Evolutionary conservation across 1,139 yeast genomes (phyloP).

Genomic region (Blastobotrys niveus): DNA sequence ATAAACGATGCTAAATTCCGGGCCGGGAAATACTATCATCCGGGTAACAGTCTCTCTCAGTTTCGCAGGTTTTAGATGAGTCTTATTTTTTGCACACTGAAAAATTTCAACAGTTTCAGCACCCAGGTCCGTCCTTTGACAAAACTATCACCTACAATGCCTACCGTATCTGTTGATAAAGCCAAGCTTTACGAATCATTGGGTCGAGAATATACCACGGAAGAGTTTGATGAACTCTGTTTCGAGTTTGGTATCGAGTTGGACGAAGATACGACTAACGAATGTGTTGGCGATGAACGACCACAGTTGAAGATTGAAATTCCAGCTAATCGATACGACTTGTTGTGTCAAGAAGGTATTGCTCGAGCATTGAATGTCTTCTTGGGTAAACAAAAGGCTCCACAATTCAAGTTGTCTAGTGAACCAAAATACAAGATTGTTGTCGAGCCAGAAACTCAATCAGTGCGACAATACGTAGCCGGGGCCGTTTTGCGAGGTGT

Average conservation of each 20-base stretch:
- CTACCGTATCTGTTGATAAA: slow-evolving; percentile 93
- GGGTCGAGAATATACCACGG: slow-evolving; percentile 75
- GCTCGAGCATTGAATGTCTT: slow-evolving; percentile 92
- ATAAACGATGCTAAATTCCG: too few species aligned
- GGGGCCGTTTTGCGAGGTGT: slow-evolving; percentile 87
- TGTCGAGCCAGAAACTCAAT: slow-evolving; percentile 64
- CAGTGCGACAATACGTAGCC: slow-evolving; percentile 87
- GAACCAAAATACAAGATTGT: slow-evolving; percentile 45
- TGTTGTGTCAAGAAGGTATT: slow-evolving; percentile 97
- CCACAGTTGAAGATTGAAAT: slow-evolving; percentile 95
- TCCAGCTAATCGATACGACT: slow-evolving; percentile 95
- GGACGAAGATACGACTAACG: slow-evolving; percentile 71
- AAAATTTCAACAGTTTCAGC: too few species aligned
- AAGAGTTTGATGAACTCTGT: slow-evolving; percentile 94
- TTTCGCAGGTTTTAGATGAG: too few species aligned
- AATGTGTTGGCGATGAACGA: slow-evolving; percentile 55
- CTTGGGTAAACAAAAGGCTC: slow-evolving; percentile 61
- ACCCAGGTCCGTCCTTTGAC: too few species aligned
- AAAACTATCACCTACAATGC: slow-evolving; percentile 63
- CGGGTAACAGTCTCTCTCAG: too few species aligned
- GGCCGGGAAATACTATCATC: too few species aligned
- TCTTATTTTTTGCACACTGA: too few species aligned
- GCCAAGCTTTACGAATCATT: slow-evolving; percentile 79
- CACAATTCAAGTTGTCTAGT: slow-evolving; percentile 55
- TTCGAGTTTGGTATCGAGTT: slow-evolving; percentile 96